Evolutionary conservation across 768 basidiomycete species (phyloP), one percentile per base, ranked within the genome.

Genomic region (Suillus spraguei): DNA sequence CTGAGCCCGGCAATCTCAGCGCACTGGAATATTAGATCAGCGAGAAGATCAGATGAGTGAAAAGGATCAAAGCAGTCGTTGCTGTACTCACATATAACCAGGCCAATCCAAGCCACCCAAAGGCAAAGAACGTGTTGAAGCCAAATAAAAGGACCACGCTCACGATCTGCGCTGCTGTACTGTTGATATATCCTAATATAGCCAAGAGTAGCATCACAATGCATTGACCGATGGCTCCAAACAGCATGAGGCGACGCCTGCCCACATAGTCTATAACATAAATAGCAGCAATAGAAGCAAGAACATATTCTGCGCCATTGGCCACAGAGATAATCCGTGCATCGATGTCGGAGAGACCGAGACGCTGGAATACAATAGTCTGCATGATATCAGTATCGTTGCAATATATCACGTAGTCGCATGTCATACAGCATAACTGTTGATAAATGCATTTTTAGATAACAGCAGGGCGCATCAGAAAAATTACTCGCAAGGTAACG

Each of bases 251-350:
- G 35, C 73, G 74, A 62, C 83, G 77, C 61, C 83, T 78, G 63
- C 83, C 83, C 67, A 82, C 77, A 63, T 75, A 71, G 70, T 85
- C 83, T 67, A 84, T 79, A 60, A 79, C 75, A 68, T 75, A 80
- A 74, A 83, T 81, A 32, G 80, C 80, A 64, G 81, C 73, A n/a
- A 82, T 78, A 38, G 83, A 83, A 65, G 81, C 80, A 67, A 79
- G 74, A 56, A 74, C 71, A 63, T 79, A 76, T 72, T 81, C 78
- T 71, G 81, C 74, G 65, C 77, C 76, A 60, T 78, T 79, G 41
- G 72, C 75, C 60, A 77, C 75, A 60, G 72, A 63, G 59, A 71
- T 71, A 42, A 76, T 69, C 5, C 72, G 69, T 1, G 72, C 70
- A 42, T 73, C 63, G 17, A 68, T 60, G 6, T 67, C 59, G n/a